Percentiles rank a stretch among this genome's conserved stretches.
phyloP scores from a whole-genome alignment of 1,284 basidiomycete genomes.

The Gomphus sp. region DNA sequence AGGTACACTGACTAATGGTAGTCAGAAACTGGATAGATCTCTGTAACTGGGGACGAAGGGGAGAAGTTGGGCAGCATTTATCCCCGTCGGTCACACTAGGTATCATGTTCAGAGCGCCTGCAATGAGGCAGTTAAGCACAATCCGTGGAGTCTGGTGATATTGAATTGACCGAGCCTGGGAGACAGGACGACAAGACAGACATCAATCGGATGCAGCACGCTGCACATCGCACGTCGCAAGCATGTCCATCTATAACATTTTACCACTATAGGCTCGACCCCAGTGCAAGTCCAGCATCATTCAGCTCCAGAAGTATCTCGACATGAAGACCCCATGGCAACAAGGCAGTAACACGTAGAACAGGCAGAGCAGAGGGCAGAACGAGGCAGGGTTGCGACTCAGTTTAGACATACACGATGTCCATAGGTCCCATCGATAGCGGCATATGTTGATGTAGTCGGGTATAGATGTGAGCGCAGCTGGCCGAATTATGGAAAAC shows the following conservation, averaged over 20 bases:
- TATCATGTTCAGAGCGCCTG: neutral
- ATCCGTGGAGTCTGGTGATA: neutral
- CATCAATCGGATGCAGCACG: neutral
- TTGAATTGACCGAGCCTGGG: neutral
- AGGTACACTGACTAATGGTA: neutral
- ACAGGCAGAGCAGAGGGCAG: neutral
- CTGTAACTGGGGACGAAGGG: neutral
- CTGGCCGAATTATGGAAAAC: neutral
- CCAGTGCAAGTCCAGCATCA: neutral
- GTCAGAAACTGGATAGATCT: neutral
- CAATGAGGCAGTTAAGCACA: neutral
- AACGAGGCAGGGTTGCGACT: neutral
- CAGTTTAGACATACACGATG: neutral
- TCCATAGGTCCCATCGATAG: neutral
- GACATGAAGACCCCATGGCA: neutral
- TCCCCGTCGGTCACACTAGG: neutral
- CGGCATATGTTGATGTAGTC: neutral
- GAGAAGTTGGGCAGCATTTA: neutral
- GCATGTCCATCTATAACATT: neutral
- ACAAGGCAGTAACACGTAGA: neutral
- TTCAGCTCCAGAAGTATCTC: neutral
- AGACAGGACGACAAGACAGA: neutral
- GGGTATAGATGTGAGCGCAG: neutral
- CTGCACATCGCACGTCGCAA: neutral
- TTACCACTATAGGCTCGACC: neutral